These are phyloP conservation scores for Lenzites betulinus DNA, from an alignment of 768 basidiomycete genomes.

Conservation along the genomic window DNA sequence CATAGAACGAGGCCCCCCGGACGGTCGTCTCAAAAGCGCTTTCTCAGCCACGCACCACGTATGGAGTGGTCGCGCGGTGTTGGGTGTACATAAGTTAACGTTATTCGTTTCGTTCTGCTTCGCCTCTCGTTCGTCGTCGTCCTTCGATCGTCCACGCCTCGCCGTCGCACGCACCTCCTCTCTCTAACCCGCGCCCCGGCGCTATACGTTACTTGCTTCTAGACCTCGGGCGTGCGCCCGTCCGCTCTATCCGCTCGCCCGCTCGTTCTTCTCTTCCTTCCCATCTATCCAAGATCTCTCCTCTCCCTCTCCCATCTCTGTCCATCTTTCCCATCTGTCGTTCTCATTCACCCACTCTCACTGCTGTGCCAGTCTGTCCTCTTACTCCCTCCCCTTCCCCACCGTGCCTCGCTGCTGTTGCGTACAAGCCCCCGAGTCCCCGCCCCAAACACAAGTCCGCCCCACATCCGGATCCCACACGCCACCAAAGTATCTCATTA, in stretches of 20 bases:
- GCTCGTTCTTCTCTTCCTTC: conserved; percentile 6
- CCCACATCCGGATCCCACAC: too few relatives aligned
- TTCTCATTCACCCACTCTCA: conserved; percentile 7
- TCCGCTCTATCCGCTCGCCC: conserved; percentile 21
- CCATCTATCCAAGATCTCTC: background rate
- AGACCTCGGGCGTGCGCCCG: conserved; percentile 17
- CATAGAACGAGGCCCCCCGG: conserved; percentile 15
- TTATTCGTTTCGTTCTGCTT: background rate
- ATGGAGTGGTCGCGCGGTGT: background rate
- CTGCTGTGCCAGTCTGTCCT: conserved; percentile 24
- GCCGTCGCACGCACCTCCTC: conserved; percentile 4
- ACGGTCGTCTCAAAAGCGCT: conserved; percentile 17
- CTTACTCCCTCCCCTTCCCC: background rate
- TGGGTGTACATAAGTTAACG: conserved; percentile 21
- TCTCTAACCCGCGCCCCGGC: conserved; percentile 10
- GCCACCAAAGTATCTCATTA: conserved; percentile 5
- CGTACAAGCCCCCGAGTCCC: background rate
- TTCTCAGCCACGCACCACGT: conserved; percentile 11
- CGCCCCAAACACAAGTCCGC: background rate
- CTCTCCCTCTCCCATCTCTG: conserved; percentile 10
- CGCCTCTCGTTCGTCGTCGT: background rate
- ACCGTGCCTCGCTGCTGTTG: background rate
- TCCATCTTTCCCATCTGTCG: conserved; percentile 12
- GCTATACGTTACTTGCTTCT: conserved; percentile 20
- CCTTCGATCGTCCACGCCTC: background rate